Evolutionary conservation across 495 filamentous ascomycete genomes (phyloP), one percentile per base, ranked within the genome.

Genomic region (Cercophora newfieldiana): DNA sequence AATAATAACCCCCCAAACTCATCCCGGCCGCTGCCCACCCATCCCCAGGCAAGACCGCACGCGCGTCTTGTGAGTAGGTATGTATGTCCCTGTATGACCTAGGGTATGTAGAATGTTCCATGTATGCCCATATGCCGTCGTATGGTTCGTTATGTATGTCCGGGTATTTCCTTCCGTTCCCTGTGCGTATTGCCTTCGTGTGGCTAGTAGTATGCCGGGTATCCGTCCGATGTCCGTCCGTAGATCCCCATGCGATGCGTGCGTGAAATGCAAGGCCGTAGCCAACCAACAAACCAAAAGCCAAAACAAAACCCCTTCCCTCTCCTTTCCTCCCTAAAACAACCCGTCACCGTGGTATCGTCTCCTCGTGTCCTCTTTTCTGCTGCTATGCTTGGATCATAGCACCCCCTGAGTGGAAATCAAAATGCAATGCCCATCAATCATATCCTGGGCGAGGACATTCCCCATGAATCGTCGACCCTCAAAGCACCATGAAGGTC

Each of bases 61-160:
- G 50, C 3, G 50, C 24, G n/a, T n/a, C 50, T 53, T n/a, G 22
- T 53, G 25, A 53, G 21, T 26, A n/a, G n/a, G n/a, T n/a, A n/a
- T 26, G 12, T 53, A 53, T 22, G 2, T 22, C 24, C 14, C 50
- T 24, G 48, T 6, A 4, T 4, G 5, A 7, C 21, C 21, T 47
- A 47, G 50, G 50, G 19, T 22, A 26, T 24, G 50, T 53, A 53
- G 50, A 53, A 53, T 53, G 50, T 53, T 53, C n/a, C 19, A 53
- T 53, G n/a, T n/a, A 7, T 53, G 12, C 18, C 37, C 50, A 22
- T 53, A 4, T 51, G 50, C 50, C 50, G 50, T 26, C 50, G 50
- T 44, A 14, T 53, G 50, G 50, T 19, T 51, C 48, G 48, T 53
- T 14, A 19, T 53, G 37, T 44, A 14, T 44, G 37, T n/a, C 37